Evolutionary conservation across 1,284 basidiomycete genomes (phyloP), one percentile per base, ranked within the genome.

Genomic region (Phylloporus sp.): DNA sequence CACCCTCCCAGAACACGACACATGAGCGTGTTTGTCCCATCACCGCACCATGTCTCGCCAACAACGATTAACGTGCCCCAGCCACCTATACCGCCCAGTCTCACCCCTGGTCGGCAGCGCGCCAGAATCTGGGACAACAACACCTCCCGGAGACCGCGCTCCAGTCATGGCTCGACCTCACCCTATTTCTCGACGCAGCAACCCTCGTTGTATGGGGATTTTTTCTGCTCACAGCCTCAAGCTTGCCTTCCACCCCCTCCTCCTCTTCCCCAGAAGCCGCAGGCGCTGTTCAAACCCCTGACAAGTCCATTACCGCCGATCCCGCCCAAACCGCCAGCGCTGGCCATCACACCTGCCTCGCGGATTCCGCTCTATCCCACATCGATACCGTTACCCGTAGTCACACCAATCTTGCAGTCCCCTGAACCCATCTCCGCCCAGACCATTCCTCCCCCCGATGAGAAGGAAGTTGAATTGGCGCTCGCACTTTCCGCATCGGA

Each of bases 401-500:
- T 66, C 32, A 63, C 59, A 52, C 61, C 63, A 42, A 64, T 69
- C 4, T 64, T 67, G 20, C 63, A 60, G 22, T 34, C 61, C 6
- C 46, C 60, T 42, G 69, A 75, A n/a, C 24, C 58, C 29, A 6
- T 57, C 17, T 34, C 52, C 37, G 20, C 60, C 10, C 46, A 53
- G 44, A 22, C 56, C 28, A 31, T 56, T 15, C 51, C 64, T 31
- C 29, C 61, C 11, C 62, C 56, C 22, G 72, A 77, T 24, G 77
- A 78, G 15, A 73, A 73, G 39, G 76, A 77, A n/a, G 63, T 82
- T 13, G 70, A 72, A 40, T 71, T 73, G 18, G 82, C 77, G 13
- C 71, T 91, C 26, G 82, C 83, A n/a, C 67, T 88, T 37, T 90
- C 90, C 4, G 79, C 81, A 47, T 81, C 82, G 49, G 84, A 86